Evolutionary conservation across 2,329 filamentous ascomycete genomes (phyloP).

Genomic region (Curvularia verruculosa): DNA sequence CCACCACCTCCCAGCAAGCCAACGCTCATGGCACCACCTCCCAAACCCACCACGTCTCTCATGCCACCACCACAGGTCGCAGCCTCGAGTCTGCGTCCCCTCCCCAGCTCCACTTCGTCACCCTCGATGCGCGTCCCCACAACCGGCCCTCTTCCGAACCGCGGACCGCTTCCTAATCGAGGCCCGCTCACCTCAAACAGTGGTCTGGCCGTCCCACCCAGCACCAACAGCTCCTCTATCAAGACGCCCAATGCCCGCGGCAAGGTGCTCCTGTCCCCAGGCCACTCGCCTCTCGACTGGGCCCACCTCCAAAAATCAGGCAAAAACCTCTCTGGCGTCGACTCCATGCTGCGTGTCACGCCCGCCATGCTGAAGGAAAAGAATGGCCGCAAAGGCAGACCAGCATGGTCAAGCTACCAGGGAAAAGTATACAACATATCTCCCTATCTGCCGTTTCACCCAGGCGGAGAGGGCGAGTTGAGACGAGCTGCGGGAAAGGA

Average conservation of each 20-base stretch:
- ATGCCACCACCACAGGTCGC: conserved; percentile 48
- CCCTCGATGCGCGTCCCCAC: conserved; percentile 50
- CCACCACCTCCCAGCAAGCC: conserved; percentile 28
- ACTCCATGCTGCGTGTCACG: conserved; percentile 72
- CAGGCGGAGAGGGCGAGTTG: conserved; percentile 80
- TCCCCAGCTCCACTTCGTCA: conserved; percentile 30
- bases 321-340: conserved; percentile 55
- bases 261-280: conserved; percentile 83
- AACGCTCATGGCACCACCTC: conserved; percentile 46
- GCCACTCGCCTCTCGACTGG: conserved; percentile 96
- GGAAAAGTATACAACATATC: conserved; percentile 94
- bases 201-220: conserved; percentile 44
- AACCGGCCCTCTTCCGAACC: conserved; percentile 57
- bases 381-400: conserved; percentile 81
- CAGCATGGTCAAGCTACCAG: conserved; percentile 89
- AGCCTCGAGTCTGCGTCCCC: conserved; percentile 44
- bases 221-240: conserved; percentile 37
- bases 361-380: conserved; percentile 78
- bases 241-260: conserved; percentile 54
- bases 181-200: conserved; percentile 52
- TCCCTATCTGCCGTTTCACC: conserved; percentile 88
- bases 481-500: conserved; percentile 81
- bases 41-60: conserved; percentile 35
- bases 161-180: conserved; percentile 51
- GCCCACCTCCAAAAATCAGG: conserved; percentile 80